Percentiles rank a stretch among this genome's conserved stretches.
phyloP scores from a whole-genome alignment of 352 stramenopile genomes.

The Phytophthora sansomeana region DNA sequence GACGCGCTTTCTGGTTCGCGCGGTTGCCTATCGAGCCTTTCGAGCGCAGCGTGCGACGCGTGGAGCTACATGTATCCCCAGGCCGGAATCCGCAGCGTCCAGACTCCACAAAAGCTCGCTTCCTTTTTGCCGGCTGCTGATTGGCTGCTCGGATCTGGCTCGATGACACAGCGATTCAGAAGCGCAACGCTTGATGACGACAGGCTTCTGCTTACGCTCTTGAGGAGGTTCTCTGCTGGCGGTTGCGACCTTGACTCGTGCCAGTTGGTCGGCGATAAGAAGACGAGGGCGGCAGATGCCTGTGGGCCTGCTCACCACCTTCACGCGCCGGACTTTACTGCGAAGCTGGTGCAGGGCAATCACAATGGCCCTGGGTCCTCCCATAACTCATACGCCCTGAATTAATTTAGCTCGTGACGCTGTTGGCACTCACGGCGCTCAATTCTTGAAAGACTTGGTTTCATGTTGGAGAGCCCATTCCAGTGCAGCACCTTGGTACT shows the following conservation, averaged over 20 bases:
- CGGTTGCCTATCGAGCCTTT: not conserved
- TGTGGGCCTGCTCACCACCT: no score
- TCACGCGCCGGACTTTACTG: no score
- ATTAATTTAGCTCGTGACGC: no score
- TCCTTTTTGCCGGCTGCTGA: not conserved
- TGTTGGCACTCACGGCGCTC: no score
- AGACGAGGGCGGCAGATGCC: not conserved
- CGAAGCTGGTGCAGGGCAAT: no score
- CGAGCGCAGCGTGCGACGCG: not conserved
- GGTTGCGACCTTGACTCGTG: not conserved
- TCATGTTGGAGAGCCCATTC: no score
- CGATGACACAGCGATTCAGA: not conserved
- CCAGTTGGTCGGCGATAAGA: not conserved
- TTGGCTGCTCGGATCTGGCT: not conserved
- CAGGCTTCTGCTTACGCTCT: not conserved
- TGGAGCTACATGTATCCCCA: no score
- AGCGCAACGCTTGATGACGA: not conserved
- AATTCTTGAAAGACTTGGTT: no score
- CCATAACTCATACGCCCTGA: no score
- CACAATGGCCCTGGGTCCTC: no score
- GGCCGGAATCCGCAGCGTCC: not conserved
- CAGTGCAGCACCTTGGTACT: no score
- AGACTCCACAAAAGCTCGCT: no score
- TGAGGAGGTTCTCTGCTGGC: not conserved
- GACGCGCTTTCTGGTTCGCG: not conserved